Base-by-base conservation (phyloP, 306 rosid species). In the Quercus cerris region DNA sequence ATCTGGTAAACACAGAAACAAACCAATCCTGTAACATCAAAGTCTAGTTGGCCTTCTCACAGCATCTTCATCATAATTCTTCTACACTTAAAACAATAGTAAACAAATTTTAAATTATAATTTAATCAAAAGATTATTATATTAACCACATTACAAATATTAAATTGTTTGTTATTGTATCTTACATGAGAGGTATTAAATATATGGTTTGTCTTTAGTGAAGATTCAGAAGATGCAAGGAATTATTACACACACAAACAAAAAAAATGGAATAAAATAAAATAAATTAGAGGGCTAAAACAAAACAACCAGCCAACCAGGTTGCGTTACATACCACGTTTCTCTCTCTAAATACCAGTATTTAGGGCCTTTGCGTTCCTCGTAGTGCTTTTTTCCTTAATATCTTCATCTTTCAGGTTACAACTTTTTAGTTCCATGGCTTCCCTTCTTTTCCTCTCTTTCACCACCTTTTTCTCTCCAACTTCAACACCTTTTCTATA, bases 261-360 rank as follows among this genome's bases (percentile, higher is more conserved):
- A 23, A 23, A 30, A 35, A 35, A 35, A 35, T 0, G 80, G 73
- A 72, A 73, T 41, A 83, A 71, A 70, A 81, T 5, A 77, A 64
- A 79, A 82, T 68, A 84, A 84, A 82, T 81, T 76, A 77, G 55
- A 35, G 44, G 67, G 74, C 73, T 59, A 75, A 91, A 81, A 84
- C 77, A 75, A 91, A 82, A 86, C 77, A 86, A 84, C 5, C 5
- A 49, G 54, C 86, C 80, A 62, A 85, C 82, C 73, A 58, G 80
- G 96, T 87, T 92, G 83, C 88, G 94, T 92, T 92, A 81, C 82
- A 75, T 85, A 72, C 88, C 95, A 94, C 98, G 97, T 90, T 91
- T 92, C 91, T 81, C 81, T 77, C 76, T 66, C 77, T 78, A 56
- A 77, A 78, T 74, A 35, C 83, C 82, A 80, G 88, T 92, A 90